Conservation (phyloP, 2,329 filamentous ascomycete genomes). For the Alternaria ventricosa region DNA sequence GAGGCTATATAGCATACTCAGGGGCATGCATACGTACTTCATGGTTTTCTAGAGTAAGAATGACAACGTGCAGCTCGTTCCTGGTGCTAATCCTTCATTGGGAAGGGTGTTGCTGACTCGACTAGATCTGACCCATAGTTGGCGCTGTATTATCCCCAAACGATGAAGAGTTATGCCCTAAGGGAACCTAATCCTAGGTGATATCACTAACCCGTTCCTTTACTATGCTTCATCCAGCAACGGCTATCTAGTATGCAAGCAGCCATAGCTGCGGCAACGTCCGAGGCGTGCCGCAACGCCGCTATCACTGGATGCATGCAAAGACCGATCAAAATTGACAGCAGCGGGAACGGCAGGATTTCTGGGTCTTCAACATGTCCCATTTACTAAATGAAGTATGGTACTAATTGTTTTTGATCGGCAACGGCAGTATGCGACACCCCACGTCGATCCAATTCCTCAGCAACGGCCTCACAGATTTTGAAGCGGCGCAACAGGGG, state of each 20-base stretch:
- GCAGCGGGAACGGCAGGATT: not conserved
- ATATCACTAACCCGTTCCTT: not conserved
- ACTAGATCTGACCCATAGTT: not conserved
- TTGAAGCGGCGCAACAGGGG: not conserved
- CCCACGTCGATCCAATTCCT: not conserved
- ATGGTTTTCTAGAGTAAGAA: not conserved
- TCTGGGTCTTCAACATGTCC: not conserved
- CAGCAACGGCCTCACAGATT: not conserved
- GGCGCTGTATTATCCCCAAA: not conserved
- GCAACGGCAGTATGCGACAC: not conserved
- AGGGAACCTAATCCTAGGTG: not conserved
- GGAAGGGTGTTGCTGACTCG: not conserved
- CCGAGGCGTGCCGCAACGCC: not conserved
- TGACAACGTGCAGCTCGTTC: not conserved
- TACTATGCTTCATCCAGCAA: not conserved
- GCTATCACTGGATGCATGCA: not conserved
- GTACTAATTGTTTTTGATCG: slow-evolving; percentile 2
- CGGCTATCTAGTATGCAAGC: not conserved
- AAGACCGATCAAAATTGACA: not conserved
- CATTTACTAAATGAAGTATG: not conserved
- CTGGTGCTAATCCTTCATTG: not conserved
- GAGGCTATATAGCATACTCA: not conserved
- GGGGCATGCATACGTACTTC: not conserved
- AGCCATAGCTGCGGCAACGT: not conserved
- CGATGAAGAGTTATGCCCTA: not conserved